These are phyloP conservation scores for Podaxis sp. DNA, from an alignment of 768 basidiomycete genomes.

Conservation along the genomic window DNA sequence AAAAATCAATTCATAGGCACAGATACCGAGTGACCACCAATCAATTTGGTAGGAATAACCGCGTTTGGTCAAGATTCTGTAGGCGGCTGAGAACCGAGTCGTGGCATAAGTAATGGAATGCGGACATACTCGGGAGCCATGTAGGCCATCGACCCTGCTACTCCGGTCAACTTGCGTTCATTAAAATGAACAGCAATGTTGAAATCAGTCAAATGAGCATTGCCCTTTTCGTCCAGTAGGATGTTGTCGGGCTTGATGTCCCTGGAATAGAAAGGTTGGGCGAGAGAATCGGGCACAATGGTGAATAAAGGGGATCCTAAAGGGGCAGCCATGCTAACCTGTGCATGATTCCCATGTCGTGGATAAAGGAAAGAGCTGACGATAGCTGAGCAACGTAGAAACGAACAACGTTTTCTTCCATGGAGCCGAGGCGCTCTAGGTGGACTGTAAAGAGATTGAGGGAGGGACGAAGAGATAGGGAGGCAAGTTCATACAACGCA, in stretches of 20 bases:
- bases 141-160: conserved; percentile 98
- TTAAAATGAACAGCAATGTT: conserved; percentile 98
- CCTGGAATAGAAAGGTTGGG: conserved; percentile 37
- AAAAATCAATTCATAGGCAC: conserved; percentile 90
- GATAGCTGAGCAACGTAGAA: conserved; percentile 92
- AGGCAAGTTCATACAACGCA: conserved; percentile 67
- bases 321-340: conserved; percentile 54
- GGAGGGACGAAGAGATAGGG: neutral
- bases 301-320: conserved; percentile 23
- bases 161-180: conserved; percentile 83
- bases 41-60: conserved; percentile 95
- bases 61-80: conserved; percentile 80
- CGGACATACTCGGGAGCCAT: conserved; percentile 81
- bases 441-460: conserved; percentile 58
- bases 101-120: conserved; percentile 4
- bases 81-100: conserved; percentile 14
- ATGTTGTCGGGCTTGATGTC: conserved; percentile 99
- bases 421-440: conserved; percentile 73
- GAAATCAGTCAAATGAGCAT: conserved; percentile 97
- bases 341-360: conserved; percentile 94
- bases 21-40: conserved; percentile 97
- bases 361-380: conserved; percentile 85
- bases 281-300: conserved; percentile 11
- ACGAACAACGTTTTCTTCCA: conserved; percentile 77
- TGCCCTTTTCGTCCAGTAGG: conserved; percentile 90